phyloP scores from a whole-genome alignment of 352 stramenopile genomes.

The Phytophthora brassicae region DNA sequence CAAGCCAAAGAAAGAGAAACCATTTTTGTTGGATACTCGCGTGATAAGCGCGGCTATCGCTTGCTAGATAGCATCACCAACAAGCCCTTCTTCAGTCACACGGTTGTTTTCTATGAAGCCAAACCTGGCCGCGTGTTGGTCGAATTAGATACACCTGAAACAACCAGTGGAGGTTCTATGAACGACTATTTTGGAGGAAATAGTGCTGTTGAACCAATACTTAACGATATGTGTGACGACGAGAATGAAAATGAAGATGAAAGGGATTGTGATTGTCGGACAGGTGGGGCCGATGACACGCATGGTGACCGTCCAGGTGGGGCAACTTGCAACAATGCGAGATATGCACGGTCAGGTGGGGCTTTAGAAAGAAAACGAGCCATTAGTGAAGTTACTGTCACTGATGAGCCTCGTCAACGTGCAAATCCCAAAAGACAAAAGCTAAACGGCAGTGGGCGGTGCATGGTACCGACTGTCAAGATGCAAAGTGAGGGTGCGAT shows the following conservation, averaged over 20 bases:
- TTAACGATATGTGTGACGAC: too few species aligned
- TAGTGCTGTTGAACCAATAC: too few species aligned
- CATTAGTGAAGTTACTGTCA: not conserved
- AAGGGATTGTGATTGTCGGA: too few species aligned
- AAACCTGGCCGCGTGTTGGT: constrained; percentile 12
- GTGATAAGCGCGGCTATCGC: constrained; percentile 3
- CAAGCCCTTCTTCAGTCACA: constrained; percentile 11
- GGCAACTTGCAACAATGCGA: not conserved
- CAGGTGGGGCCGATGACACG: not conserved
- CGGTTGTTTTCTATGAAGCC: constrained; percentile 7
- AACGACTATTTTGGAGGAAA: too few species aligned
- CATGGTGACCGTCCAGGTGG: not conserved
- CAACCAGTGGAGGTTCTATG: too few species aligned
- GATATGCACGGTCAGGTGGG: not conserved
- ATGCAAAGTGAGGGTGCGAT: too few species aligned
- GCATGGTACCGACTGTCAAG: too few species aligned
- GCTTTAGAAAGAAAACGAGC: not conserved
- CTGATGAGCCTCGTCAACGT: not conserved
- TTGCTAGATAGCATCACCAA: constrained; percentile 7
- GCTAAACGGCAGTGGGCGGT: not conserved
- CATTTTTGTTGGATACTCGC: constrained; percentile 10
- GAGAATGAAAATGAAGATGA: not conserved
- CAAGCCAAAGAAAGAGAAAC: constrained; percentile 1
- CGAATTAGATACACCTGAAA: too few species aligned
- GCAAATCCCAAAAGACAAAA: not conserved